These are phyloP conservation scores for Sarcodon sp. DNA, from an alignment of 768 basidiomycete species.

Conservation along the genomic window DNA sequence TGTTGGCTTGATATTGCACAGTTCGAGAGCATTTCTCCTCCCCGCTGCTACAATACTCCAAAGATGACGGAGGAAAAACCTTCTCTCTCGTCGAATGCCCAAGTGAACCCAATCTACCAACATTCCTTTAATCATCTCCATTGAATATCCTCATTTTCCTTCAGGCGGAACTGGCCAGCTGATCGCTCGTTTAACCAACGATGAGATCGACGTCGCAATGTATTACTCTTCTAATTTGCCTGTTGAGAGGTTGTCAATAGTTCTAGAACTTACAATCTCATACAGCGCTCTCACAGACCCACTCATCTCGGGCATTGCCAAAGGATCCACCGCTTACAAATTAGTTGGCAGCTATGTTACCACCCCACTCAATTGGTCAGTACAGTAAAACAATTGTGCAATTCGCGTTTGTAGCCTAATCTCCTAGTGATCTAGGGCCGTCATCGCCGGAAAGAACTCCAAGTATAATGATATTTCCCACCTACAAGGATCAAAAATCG, in stretches of 20 bases:
- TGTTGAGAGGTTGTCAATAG: neutral
- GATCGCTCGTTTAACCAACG: constrained; percentile 58
- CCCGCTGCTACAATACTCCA: constrained; percentile 79
- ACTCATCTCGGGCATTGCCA: constrained; percentile 85
- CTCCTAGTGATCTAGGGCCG: constrained; percentile 46
- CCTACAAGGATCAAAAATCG: constrained; percentile 70
- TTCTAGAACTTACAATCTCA: neutral
- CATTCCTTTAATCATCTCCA: constrained; percentile 10
- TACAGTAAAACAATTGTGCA: neutral
- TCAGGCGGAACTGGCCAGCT: constrained; percentile 79
- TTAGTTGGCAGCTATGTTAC: constrained; percentile 88
- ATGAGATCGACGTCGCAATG: constrained; percentile 80
- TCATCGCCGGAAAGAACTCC: constrained; percentile 76
- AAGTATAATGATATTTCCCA: constrained; percentile 59
- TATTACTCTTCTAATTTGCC: constrained; percentile 18
- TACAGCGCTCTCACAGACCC: constrained; percentile 80
- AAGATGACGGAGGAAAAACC: constrained; percentile 51
- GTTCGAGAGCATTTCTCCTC: constrained; percentile 88
- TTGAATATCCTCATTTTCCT: neutral
- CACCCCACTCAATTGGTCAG: constrained; percentile 78
- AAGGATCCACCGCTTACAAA: constrained; percentile 79
- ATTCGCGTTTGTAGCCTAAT: too few species aligned
- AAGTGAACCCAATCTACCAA: constrained; percentile 28
- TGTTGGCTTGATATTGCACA: constrained; percentile 11
- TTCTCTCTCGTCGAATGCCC: constrained; percentile 87